Base-by-base conservation (phyloP, 495 filamentous ascomycete genomes). In the Xylaria nigripes region DNA sequence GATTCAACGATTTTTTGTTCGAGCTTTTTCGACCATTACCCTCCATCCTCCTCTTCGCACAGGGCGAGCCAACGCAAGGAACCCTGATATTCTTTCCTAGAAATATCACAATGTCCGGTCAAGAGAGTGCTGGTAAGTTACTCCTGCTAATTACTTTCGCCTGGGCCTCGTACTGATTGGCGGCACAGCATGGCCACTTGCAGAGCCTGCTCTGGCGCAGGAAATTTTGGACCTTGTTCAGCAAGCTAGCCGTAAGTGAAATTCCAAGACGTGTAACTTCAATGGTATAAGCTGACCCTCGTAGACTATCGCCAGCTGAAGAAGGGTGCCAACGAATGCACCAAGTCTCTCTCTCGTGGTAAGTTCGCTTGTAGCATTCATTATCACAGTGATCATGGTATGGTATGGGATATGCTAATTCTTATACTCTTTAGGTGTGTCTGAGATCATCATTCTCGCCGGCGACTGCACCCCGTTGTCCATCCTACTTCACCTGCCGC, bases 401-500 rank as follows among this genome's bases (percentile, higher is more conserved):
- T 12, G 23, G 22, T 48, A n/a, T n/a, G n/a, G n/a, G n/a, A n/a
- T n/a, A n/a, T n/a, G 18, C 43, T 48, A 24, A 54, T 48, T 45
- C 8, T 16, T 1, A 22, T 16, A 82, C 89, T 23, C 3, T 15
- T 34, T 16, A 53, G 93, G 93, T 70, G 88, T 87, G 58, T 79
- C 83, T 61, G 93, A 97, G 70, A 77, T 98, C 50, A 81, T 95
- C 61, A 79, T 96, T 56, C 80, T 96, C 40, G 90, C 92, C 42
- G 90, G 89, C 43, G 92, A 96, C 65, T 89, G 87, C 46, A 73
- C 80, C 32, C 90, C 90, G 22, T 75, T 95, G n/a, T 85, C 86
- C 45, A 95, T 97, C 57, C 79, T 97, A 45, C 81, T 98, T 21
- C 93, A 96, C 72, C 76, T 98, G 6, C 93, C 93, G 13, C 81